These are phyloP conservation scores for Elymus sibiricus DNA, from an alignment of 176 grass and related monocot species.

Conservation along the genomic window DNA sequence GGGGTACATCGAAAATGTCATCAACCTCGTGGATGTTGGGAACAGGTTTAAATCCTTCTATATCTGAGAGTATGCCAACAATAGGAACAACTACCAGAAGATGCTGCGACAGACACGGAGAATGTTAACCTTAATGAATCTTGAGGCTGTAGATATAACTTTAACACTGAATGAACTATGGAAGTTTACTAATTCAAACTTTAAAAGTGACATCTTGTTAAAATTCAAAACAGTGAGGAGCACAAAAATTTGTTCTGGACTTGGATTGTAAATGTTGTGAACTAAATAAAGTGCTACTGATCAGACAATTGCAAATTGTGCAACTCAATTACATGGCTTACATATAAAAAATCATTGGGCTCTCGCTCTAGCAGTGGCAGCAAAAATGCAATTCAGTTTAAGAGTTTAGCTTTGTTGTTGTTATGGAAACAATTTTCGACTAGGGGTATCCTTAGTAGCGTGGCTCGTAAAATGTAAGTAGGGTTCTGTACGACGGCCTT, in stretches of 20 bases:
- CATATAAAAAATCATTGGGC: background rate
- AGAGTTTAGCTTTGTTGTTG: background rate
- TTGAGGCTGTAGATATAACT: background rate
- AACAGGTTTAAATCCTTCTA: constrained; percentile 48
- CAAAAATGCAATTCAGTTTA: background rate
- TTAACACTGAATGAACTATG: background rate
- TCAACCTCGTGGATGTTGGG: constrained; percentile 56
- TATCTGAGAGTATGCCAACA: constrained; percentile 52
- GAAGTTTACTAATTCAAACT: background rate
- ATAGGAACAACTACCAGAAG: constrained; percentile 73
- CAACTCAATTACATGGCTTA: constrained; percentile 1
- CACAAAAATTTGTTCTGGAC: background rate
- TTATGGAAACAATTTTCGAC: background rate
- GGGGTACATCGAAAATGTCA: constrained; percentile 52
- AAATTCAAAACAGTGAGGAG: background rate
- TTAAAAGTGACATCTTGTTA: background rate
- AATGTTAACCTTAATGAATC: background rate
- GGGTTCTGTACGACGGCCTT: background rate
- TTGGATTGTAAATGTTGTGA: background rate
- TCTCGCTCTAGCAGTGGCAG: background rate
- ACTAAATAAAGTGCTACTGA: background rate
- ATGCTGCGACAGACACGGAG: constrained; percentile 45
- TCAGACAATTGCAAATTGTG: background rate
- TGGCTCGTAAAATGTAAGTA: background rate
- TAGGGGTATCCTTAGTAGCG: background rate